Base-by-base conservation (phyloP, 345 rosid species). In the Murraya koenigii region DNA sequence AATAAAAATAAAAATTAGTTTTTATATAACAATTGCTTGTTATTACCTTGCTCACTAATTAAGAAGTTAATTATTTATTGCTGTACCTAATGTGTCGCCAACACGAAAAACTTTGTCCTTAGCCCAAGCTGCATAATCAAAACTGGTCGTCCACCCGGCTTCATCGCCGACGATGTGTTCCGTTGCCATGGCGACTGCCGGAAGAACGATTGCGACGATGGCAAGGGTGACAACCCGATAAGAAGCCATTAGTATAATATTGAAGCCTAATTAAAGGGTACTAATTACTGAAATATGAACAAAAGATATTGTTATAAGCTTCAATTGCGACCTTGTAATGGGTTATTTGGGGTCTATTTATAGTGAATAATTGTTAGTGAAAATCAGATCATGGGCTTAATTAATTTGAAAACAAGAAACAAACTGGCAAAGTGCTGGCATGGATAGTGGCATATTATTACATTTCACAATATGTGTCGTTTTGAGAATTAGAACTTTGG, bases 31-130 rank as follows among this genome's bases (percentile, higher is more conserved):
- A 44, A 44, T 44, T 11, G 49, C 0, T 44, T 44, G 2, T 44
- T 0, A 44, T 10, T 44, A 3, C 17, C 49, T 44, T 44, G 49
- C 49, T 17, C 17, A 8, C 49, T 44, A n/a, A n/a, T n/a, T n/a
- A 44, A 44, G 49, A 44, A 44, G 49, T 44, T 13, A 44, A 13
- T 44, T 11, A 52, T 17, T 49, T 1, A 52, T 19, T 52, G 17
- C 74, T 6, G 1, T 82, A 87, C 87, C 85, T 62, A 82, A 55
- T 56, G 17, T 71, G 66, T 86, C 89, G 1, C 87, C 87, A 22
- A 84, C 78, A 0, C 25, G 30, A 54, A 86, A 86, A 2, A 35
- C 73, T 77, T 80, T 84, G 77, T 64, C 82, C 0, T 39, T 38
- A 39, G 87, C 83, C 87, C 89, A 86, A 61, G 60, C 26, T 19